phyloP scores from a whole-genome alignment of 2,329 filamentous ascomycete genomes.

The Orbilia oligospora region DNA sequence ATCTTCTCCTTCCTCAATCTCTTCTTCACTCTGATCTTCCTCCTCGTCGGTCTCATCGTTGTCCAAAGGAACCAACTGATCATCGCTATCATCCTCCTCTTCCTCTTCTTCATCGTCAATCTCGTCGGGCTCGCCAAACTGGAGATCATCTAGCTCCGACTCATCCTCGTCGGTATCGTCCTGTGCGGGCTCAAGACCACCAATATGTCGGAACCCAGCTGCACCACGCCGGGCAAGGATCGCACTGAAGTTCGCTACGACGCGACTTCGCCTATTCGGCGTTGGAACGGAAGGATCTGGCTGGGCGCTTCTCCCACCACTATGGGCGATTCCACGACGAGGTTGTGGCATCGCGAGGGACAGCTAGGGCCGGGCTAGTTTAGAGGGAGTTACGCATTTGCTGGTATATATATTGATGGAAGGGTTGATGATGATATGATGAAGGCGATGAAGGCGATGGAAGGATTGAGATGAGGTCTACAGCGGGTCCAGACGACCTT shows the following conservation, averaged over 20 bases:
- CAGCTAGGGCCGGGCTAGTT: neutral
- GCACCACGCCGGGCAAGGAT: slow-evolving; percentile 52
- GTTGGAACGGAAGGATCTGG: slow-evolving; percentile 11
- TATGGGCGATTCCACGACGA: slow-evolving; percentile 36
- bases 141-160: slow-evolving; percentile 18
- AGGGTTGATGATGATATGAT: neutral
- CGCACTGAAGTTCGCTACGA: slow-evolving; percentile 53
- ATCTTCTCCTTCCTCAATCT: slow-evolving; percentile 29
- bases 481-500: neutral
- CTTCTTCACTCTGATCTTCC: slow-evolving; percentile 19
- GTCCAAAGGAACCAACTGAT: slow-evolving; percentile 39
- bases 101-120: slow-evolving; percentile 41
- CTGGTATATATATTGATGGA: neutral
- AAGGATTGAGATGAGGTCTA: slow-evolving; percentile 1
- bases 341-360: slow-evolving; percentile 36
- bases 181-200: slow-evolving; percentile 44
- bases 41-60: slow-evolving; percentile 57
- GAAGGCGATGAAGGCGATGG: neutral
- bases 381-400: slow-evolving; percentile 17
- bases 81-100: slow-evolving; percentile 42
- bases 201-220: slow-evolving; percentile 53
- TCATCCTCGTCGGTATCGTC: slow-evolving; percentile 45
- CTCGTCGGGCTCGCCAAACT: slow-evolving; percentile 15
- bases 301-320: slow-evolving; percentile 1
- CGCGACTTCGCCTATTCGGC: slow-evolving; percentile 39